Base-by-base conservation (phyloP, 306 rosid genomes). In the Cucurbita argyrosperma region DNA sequence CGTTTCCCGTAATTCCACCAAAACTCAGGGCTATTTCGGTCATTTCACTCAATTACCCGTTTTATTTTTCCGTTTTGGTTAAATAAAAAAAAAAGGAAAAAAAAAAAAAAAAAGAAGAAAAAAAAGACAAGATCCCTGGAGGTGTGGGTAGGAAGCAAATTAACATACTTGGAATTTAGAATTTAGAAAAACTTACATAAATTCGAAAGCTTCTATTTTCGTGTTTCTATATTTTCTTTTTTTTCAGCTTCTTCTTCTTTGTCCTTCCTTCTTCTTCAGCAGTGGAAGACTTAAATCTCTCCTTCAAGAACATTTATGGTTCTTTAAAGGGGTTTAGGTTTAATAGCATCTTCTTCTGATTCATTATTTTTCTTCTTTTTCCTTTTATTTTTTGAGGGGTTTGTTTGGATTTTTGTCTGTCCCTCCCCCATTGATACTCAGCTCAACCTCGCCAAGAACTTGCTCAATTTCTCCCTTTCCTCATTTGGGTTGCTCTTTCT, bases 241-340 rank as follows among this genome's bases (percentile, higher is more conserved):
- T 5, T 59, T 30, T 30, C 2, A 30, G n/a, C 7, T 59, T 59
- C 16, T 30, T 30, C 71, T 37, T 37, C 46, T 43, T 43, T 43
- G 45, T 38, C 76, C 74, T 30, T 30, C 35, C 35, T 81, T 79
- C 78, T 84, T 79, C 76, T 21, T 53, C 59, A 79, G 71, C 75
- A 18, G 76, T 39, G 55, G 69, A 78, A 71, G 81, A 82, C 87
- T 83, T 78, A 74, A 74, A 68, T 82, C 83, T 64, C 81, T 83
- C 78, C 79, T 81, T 67, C 73, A 59, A 55, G 72, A 75, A 57
- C 71, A 21, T 39, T 78, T 79, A 79, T 54, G 71, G 51, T 57
- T 83, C 71, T 82, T 83, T 68, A 76, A 76, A 85, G 69, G 87
- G 86, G 83, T 76, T 86, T 77, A 77, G 83, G 49, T 16, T 63